phyloP scores from a whole-genome alignment of 2,329 filamentous ascomycete genomes.

The Paramyrothecium sp. region DNA sequence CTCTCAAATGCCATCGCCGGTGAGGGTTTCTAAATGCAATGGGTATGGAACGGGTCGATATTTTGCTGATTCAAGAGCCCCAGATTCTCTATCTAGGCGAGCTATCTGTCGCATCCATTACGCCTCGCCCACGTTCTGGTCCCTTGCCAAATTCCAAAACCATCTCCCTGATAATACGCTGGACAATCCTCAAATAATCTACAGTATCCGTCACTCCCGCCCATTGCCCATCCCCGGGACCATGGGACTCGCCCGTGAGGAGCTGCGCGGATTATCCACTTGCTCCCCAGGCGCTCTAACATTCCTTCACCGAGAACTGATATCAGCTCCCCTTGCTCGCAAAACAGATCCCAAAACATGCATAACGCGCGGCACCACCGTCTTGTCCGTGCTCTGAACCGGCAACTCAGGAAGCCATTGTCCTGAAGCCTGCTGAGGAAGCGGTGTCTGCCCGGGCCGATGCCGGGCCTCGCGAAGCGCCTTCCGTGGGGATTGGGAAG shows the following conservation, averaged over 20 bases:
- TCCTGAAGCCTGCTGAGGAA: neutral
- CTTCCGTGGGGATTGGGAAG: slow-evolving; percentile 9
- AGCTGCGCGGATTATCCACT: neutral
- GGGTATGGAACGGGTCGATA: neutral
- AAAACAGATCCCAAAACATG: slow-evolving; percentile 21
- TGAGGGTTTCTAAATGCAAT: no score
- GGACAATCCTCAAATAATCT: neutral
- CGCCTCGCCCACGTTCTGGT: neutral
- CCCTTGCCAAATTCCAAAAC: neutral
- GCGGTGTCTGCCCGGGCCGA: neutral
- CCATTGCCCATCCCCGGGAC: neutral
- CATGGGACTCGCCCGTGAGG: neutral
- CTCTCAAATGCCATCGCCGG: no score
- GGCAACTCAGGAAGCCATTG: slow-evolving; percentile 4
- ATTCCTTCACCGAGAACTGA: slow-evolving; percentile 14
- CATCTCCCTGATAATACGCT: neutral
- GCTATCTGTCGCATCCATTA: neutral
- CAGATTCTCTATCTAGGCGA: neutral
- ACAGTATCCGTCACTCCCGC: neutral
- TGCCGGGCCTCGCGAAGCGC: neutral
- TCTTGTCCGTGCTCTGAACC: slow-evolving; percentile 6
- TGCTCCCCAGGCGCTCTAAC: slow-evolving; percentile 23
- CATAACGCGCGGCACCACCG: slow-evolving; percentile 9
- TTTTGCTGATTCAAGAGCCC: neutral
- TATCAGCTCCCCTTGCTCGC: slow-evolving; percentile 22